phyloP scores from a whole-genome alignment of 2,329 filamentous ascomycete genomes.

The Neospermospora avenae region DNA sequence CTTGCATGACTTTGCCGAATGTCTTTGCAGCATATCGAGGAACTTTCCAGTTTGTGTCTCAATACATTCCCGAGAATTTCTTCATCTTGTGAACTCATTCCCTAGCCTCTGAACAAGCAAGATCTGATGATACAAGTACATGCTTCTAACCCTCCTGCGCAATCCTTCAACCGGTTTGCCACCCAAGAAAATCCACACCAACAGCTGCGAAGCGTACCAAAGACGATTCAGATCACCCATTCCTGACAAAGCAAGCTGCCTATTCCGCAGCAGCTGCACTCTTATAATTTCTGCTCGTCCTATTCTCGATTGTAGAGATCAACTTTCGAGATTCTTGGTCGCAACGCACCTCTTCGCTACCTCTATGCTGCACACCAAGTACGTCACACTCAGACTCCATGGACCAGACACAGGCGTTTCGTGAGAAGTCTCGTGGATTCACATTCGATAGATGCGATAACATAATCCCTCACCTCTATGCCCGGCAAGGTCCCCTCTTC shows the following conservation, averaged over 20 bases:
- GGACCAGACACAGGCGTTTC: neutral
- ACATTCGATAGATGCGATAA: neutral
- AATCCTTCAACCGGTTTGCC: neutral
- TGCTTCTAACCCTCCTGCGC: neutral
- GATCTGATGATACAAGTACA: neutral
- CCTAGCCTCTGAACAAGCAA: neutral
- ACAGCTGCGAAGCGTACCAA: neutral
- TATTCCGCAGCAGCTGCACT: neutral
- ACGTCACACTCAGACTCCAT: neutral
- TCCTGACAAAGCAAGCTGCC: neutral
- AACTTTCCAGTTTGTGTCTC: neutral
- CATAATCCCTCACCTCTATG: neutral
- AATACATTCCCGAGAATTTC: neutral
- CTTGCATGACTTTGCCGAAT: neutral
- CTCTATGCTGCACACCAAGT: neutral
- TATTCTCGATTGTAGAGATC: neutral
- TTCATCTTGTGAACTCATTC: neutral
- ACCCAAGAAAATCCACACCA: neutral
- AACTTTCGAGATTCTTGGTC: neutral
- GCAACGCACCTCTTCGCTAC: neutral
- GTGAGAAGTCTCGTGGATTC: neutral
- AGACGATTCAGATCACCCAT: neutral
- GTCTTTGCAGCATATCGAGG: neutral
- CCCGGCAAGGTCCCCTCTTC: neutral
- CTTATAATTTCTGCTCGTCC: neutral